phyloP scores from a whole-genome alignment of 495 filamentous ascomycete species.

The Aeminium ludgeri region DNA sequence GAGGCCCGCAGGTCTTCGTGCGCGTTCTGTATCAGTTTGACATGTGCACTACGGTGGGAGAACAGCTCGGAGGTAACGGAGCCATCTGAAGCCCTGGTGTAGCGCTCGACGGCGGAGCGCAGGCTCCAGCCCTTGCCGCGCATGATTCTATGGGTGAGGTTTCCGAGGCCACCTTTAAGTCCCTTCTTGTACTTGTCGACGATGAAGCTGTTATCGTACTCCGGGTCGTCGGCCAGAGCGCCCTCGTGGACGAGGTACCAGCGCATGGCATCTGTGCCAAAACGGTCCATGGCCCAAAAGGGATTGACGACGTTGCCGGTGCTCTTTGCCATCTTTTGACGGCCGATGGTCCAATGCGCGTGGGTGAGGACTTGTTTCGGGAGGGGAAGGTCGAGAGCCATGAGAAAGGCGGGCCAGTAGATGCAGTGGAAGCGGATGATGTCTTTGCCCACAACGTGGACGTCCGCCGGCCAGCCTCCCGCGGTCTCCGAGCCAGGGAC shows the following conservation, averaged over 20 bases:
- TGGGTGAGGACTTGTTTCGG: slow-evolving; percentile 74
- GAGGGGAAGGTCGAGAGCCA: slow-evolving; percentile 71
- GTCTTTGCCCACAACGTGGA: slow-evolving; percentile 91
- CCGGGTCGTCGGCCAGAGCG: slow-evolving; percentile 53
- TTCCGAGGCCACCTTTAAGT: slow-evolving; percentile 60
- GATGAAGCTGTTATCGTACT: slow-evolving; percentile 68
- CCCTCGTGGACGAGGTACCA: slow-evolving; percentile 73
- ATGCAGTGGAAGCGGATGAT: slow-evolving; percentile 91
- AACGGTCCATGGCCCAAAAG: slow-evolving; percentile 77
- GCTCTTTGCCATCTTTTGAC: slow-evolving; percentile 88
- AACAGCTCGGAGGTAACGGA: neutral
- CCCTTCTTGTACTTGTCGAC: slow-evolving; percentile 60
- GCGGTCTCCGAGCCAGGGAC: slow-evolving; percentile 40
- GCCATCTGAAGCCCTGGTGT: slow-evolving; percentile 3
- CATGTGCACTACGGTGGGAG: neutral
- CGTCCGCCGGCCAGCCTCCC: slow-evolving; percentile 74
- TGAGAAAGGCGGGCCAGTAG: slow-evolving; percentile 93
- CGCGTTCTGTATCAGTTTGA: neutral
- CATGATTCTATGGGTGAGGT: slow-evolving; percentile 53
- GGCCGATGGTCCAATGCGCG: slow-evolving; percentile 85
- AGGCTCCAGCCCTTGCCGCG: slow-evolving; percentile 52
- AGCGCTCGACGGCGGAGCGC: slow-evolving; percentile 33
- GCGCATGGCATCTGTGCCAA: slow-evolving; percentile 71
- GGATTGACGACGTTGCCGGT: slow-evolving; percentile 91
- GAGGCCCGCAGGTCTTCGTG: slow-evolving; percentile 11